Conservation (phyloP, 2,329 filamentous ascomycete species). For the Ilyonectria robusta region DNA sequence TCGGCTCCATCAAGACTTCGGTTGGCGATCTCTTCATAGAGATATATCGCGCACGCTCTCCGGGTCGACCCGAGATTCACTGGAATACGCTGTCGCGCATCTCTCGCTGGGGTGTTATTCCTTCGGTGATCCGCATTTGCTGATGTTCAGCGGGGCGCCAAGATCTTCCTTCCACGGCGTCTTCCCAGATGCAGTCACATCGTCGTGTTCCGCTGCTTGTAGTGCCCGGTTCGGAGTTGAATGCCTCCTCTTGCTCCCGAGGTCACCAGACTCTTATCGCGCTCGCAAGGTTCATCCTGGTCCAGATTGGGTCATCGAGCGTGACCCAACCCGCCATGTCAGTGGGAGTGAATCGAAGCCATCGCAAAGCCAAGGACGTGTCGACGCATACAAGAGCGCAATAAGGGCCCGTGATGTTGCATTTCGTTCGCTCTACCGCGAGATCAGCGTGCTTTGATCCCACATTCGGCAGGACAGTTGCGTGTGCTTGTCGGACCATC, state of each 20-base stretch:
- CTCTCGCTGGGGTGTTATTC: slow-evolving; percentile 72
- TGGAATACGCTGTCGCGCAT: slow-evolving; percentile 61
- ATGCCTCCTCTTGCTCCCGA: slow-evolving; percentile 75
- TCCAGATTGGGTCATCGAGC: no score
- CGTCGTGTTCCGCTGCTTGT: slow-evolving; percentile 77
- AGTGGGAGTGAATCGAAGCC: no score
- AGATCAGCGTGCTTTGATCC: not conserved
- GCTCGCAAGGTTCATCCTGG: no score
- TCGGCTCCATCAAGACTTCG: no score
- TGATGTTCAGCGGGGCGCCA: slow-evolving; percentile 84
- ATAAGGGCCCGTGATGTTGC: not conserved
- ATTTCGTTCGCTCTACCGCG: not conserved
- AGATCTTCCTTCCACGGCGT: slow-evolving; percentile 73
- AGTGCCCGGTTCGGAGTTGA: slow-evolving; percentile 78
- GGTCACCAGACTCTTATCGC: no score
- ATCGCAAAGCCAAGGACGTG: no score
- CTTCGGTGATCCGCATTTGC: slow-evolving; percentile 75
- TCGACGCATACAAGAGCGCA: no score
- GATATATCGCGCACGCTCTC: not conserved
- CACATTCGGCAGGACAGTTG: not conserved
- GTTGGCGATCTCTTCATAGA: not conserved
- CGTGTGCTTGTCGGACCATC: not conserved
- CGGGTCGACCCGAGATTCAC: slow-evolving; percentile 41
- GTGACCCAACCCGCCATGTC: no score
- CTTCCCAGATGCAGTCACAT: slow-evolving; percentile 78